Base-by-base conservation (phyloP, 2,329 filamentous ascomycete genomes). In the Pseudocercospora macadamiae region DNA sequence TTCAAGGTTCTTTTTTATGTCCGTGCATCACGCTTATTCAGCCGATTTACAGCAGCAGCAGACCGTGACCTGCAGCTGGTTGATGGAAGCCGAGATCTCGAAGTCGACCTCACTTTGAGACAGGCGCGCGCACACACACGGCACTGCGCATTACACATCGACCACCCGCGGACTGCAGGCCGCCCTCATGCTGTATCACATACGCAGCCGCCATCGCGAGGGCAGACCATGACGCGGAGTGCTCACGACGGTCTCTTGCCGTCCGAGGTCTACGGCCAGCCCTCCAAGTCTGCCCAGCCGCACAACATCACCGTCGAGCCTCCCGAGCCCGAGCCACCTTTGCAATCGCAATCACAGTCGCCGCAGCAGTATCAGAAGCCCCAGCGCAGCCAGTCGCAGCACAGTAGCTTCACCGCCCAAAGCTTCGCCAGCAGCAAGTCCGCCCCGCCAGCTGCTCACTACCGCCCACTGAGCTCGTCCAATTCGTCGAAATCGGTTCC, bases 221-320 rank as follows among this genome's bases (percentile, higher is more conserved):
- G 18, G 34, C 34, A 25, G 23, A 65, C 42, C 60, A 69, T 69
- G 67, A 65, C 66, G 55, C 60, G 64, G 34, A 65, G 59, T 30
- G 64, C 61, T 19, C 64, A 59, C 39, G 59, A 60, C 55, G 66
- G 63, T 55, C 25, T 66, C 52, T 55, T 60, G 57, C 61, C 64
- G 37, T 61, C 64, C 51, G 61, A 64, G 28, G 62, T 56, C 45
- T 64, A 60, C 37, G 64, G 61, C 49, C 63, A 65, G 54, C 63
- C 61, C 4, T 64, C 67, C 14, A 70, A 69, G 54, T 65, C 68
- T 51, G 62, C 68, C 9, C 69, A 71, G 57, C 68, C 68, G 14
- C 61, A 67, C 36, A 64, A 62, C 28, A 57, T 60, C 37, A 55
- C 34, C 12, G 47, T 62, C 16, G 61, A 63, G 51, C 34, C 55